phyloP scores from a whole-genome alignment of 2,329 filamentous ascomycete genomes.

The Paramyrothecium roridum region DNA sequence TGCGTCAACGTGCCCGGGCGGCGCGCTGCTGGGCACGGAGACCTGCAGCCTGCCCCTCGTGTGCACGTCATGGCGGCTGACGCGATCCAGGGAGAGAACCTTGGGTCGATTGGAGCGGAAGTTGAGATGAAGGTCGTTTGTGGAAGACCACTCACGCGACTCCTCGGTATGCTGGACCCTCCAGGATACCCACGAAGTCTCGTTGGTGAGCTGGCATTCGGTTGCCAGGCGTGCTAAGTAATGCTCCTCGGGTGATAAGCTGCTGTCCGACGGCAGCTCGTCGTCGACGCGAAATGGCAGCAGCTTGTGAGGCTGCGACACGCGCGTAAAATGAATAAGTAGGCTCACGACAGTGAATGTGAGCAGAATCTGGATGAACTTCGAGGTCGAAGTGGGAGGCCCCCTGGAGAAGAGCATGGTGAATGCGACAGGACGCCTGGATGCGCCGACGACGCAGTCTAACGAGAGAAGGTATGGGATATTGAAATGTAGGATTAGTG shows the following conservation, averaged over 20 bases:
- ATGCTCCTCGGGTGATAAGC: slow-evolving; percentile 24
- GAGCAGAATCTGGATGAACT: slow-evolving; percentile 16
- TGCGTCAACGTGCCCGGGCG: slow-evolving; percentile 30
- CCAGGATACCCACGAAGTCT: slow-evolving; percentile 30
- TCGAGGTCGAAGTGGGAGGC: slow-evolving; percentile 15
- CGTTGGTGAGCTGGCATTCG: slow-evolving; percentile 22
- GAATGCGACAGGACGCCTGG: neutral
- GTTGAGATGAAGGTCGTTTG: slow-evolving; percentile 24
- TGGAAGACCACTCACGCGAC: slow-evolving; percentile 18
- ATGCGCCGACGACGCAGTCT: too few relatives aligned
- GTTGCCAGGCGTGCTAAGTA: slow-evolving; percentile 24
- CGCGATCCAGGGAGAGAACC: slow-evolving; percentile 20
- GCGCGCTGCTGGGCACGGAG: slow-evolving; percentile 24
- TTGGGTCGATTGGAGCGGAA: slow-evolving; percentile 25
- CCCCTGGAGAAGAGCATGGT: slow-evolving; percentile 22
- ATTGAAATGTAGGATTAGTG: too few relatives aligned
- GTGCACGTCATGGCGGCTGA: slow-evolving; percentile 19
- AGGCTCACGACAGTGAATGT: slow-evolving; percentile 7
- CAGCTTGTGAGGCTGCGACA: slow-evolving; percentile 7
- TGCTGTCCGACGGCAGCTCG: slow-evolving; percentile 11
- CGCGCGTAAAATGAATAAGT: slow-evolving; percentile 15
- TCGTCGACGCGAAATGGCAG: slow-evolving; percentile 3
- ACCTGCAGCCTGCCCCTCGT: slow-evolving; percentile 27
- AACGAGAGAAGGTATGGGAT: too few relatives aligned
- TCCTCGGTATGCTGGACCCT: slow-evolving; percentile 24